phyloP scores from a whole-genome alignment of 1,139 yeast species.

The Diutina ranongensis region DNA sequence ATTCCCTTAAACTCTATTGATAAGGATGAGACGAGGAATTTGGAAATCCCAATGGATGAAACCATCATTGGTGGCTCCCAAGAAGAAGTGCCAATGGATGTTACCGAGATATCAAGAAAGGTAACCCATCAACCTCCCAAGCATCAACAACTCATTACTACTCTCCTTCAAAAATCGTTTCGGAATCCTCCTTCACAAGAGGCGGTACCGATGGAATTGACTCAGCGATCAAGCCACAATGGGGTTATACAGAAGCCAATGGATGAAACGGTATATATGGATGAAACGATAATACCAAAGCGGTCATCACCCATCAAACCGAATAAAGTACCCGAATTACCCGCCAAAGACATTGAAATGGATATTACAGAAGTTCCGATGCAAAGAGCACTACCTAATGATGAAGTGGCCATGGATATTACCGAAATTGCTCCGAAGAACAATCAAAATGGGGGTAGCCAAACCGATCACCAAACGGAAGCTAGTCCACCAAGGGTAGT shows the following conservation, averaged over 20 bases:
- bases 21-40: no score
- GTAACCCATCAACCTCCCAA: background rate
- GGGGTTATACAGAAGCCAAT: background rate
- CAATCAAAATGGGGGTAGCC: no score
- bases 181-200: background rate
- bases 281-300: background rate
- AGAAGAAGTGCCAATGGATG: background rate
- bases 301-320: no score
- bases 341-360: no score
- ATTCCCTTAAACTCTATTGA: background rate
- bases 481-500: no score
- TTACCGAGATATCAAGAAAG: background rate
- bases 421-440: background rate
- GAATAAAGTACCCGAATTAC: no score
- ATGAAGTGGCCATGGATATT: background rate
- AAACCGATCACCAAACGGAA: no score
- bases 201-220: background rate
- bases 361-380: no score
- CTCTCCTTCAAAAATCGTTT: no score
- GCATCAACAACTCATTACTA: no score
- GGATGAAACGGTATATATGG: background rate
- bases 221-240: background rate
- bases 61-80: no score
- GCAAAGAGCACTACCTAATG: background rate
- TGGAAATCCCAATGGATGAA: background rate